Base-by-base conservation (phyloP, 768 basidiomycete genomes). In the Multifurca ochricompacta region DNA sequence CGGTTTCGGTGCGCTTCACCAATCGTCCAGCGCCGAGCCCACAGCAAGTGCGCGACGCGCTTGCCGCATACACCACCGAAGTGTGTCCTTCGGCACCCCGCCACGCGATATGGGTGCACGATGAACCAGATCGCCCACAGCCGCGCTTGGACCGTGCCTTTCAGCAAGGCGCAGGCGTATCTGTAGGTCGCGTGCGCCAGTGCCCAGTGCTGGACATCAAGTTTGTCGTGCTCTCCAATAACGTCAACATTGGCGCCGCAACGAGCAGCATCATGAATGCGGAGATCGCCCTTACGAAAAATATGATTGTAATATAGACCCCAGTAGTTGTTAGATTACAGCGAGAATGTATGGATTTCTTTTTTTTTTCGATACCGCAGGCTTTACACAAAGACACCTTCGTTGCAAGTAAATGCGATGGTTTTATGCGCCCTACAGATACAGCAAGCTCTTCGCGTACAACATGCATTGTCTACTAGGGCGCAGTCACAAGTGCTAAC, bases 191-290 rank as follows among this genome's bases (percentile, higher is more conserved):
- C 41, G 83, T 99, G 16, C 76, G 96, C 50, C 83, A 92, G 67
- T 97, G 95, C 64, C 75, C 80, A 25, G 96, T 99, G 23, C 68
- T 99, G 47, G 96, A 99, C 67, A 79, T 98, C 76, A 96, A 96
- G 73, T 96, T 97, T 65, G 87, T 96, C 35, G 85, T 91, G 25
- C 74, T 98, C 48, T 79, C 85, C 56, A 94, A 96, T 69, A 98
- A 98, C 65, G 94, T 97, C 58, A 82, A 83, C 51, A 89, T 97
- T 61, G 95, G 96, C 7, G 95, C 96, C 19, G 95, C 96, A 47
- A 99, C 96, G 45, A 92, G 89, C 59, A 91, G 87, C 60, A 88
- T 99, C 66, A 94, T 98, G 64, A 99, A 98, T 66, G 95, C 95
- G 2, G 93, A 97, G 73, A 71, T 87, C n/a, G 93, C 93, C n/a